Percentiles rank a stretch among this genome's conserved stretches.
phyloP scores from a whole-genome alignment of 371 early-diverging fungal genomes.

The Rhizopus delemar region DNA sequence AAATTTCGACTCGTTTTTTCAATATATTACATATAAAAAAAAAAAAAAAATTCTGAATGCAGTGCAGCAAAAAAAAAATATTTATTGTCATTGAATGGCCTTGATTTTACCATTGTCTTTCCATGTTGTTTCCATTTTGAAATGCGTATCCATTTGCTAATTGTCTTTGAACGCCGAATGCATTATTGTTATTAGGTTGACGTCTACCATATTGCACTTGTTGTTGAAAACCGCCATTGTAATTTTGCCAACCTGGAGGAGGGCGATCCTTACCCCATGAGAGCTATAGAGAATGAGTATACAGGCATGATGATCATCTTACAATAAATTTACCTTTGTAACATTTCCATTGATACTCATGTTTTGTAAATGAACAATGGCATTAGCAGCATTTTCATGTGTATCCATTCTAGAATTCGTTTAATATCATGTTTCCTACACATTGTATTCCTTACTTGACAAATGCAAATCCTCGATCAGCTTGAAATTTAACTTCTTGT shows the following conservation, averaged over 20 bases:
- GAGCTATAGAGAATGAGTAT: slow-evolving; percentile 35
- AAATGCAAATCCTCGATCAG: slow-evolving; percentile 91
- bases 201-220: slow-evolving; percentile 13
- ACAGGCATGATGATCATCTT: background rate
- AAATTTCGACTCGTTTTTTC: too few relatives aligned
- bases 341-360: slow-evolving; percentile 71
- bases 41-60: background rate
- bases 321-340: slow-evolving; percentile 40
- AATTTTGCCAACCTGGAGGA: slow-evolving; percentile 29
- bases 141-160: slow-evolving; percentile 27
- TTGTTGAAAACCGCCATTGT: slow-evolving; percentile 21
- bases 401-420: slow-evolving; percentile 67
- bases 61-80: background rate
- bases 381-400: slow-evolving; percentile 87
- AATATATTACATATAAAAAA: background rate
- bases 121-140: slow-evolving; percentile 10
- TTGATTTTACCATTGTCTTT: slow-evolving; percentile 1
- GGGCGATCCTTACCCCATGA: slow-evolving; percentile 90
- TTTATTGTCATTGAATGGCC: background rate
- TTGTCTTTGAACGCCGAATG: slow-evolving; percentile 22
- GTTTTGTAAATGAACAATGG: slow-evolving; percentile 82
- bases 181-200: slow-evolving; percentile 21
- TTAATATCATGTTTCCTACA: background rate
- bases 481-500: slow-evolving; percentile 79
- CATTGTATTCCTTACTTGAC: slow-evolving; percentile 60